These are phyloP conservation scores for Eucalyptus pumila DNA, from an alignment of 345 rosid genomes.

Conservation along the genomic window DNA sequence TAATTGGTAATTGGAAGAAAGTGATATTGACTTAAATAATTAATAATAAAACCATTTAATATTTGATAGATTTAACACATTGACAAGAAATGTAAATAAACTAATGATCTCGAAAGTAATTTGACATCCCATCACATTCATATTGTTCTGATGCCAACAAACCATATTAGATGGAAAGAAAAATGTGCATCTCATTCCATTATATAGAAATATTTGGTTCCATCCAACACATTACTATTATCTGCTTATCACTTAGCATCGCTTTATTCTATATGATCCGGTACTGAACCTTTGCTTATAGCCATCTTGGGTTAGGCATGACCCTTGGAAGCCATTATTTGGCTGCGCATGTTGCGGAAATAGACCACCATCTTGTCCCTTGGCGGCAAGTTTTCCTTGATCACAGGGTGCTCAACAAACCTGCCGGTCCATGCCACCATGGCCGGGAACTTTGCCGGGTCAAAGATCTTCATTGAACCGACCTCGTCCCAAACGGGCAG, in stretches of 20 bases:
- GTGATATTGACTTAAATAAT: no score
- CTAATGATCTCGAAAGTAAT: background rate
- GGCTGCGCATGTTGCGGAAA: background rate
- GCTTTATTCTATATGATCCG: background rate
- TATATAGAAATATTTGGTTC: background rate
- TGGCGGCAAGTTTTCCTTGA: constrained; percentile 13
- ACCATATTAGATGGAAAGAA: background rate
- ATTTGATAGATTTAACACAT: no score
- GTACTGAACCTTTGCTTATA: background rate
- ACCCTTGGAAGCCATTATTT: background rate
- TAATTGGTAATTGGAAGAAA: no score
- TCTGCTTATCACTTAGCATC: background rate
- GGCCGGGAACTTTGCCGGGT: constrained; percentile 5
- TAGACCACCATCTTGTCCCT: constrained; percentile 3
- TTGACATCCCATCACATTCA: background rate
- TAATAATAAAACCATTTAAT: no score
- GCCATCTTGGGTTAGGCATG: background rate
- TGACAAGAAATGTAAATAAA: no score
- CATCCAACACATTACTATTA: background rate
- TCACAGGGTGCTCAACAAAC: constrained; percentile 2
- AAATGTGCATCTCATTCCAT: background rate
- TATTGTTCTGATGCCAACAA: background rate
- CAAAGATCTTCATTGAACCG: constrained; percentile 1
- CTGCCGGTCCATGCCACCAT: constrained; percentile 3
- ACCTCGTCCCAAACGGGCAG: constrained; percentile 18